These are phyloP conservation scores for Boeremia lycopersici DNA, from an alignment of 2,329 filamentous ascomycete genomes.

Conservation along the genomic window DNA sequence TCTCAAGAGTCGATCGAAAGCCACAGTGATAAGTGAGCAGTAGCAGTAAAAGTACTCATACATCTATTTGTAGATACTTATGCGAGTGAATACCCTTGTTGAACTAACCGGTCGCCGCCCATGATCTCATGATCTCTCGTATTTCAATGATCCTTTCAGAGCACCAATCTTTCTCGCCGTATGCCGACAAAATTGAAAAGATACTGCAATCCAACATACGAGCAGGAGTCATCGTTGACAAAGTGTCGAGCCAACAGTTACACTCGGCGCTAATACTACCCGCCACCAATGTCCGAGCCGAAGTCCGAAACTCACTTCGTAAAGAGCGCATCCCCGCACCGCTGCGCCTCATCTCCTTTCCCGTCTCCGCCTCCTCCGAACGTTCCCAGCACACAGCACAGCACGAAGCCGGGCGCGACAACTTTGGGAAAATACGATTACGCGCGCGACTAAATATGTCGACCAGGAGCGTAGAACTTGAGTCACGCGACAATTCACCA, in stretches of 20 bases:
- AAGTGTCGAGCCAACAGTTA: not conserved
- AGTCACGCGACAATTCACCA: constrained; percentile 41
- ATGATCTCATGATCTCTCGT: no score
- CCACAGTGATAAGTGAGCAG: no score
- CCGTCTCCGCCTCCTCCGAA: constrained; percentile 23
- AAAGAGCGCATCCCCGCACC: constrained; percentile 6
- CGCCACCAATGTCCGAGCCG: constrained; percentile 11
- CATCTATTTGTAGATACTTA: no score
- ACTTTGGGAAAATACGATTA: not conserved
- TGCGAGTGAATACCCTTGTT: no score
- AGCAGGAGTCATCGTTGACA: not conserved
- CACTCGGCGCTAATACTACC: not conserved
- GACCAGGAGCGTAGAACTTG: constrained; percentile 29
- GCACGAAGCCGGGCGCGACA: not conserved
- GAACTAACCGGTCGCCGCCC: no score
- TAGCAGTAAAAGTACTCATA: no score
- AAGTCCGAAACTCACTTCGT: constrained; percentile 6
- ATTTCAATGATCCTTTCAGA: not conserved
- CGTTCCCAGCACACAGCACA: not conserved
- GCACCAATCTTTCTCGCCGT: not conserved
- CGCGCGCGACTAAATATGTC: constrained; percentile 29
- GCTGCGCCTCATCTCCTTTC: constrained; percentile 14
- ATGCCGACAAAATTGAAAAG: not conserved
- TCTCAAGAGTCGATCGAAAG: no score
- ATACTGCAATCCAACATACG: not conserved